phyloP scores from a whole-genome alignment of 129 eudicot genomes.

The Cynara cardunculus region DNA sequence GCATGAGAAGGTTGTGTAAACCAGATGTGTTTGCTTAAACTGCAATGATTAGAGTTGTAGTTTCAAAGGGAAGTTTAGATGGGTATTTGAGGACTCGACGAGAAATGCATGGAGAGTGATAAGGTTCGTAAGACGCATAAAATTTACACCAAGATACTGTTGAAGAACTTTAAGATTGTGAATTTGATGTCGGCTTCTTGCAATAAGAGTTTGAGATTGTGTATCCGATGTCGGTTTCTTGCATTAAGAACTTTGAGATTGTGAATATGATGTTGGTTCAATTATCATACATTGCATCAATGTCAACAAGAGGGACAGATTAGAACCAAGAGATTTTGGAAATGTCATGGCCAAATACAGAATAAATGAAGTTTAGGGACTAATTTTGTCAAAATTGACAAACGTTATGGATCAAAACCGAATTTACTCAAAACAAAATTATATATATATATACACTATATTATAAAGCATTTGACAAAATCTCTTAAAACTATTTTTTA shows the following conservation, averaged over 20 bases:
- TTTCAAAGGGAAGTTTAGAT: constrained; percentile 61
- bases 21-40: constrained; percentile 91
- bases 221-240: not conserved
- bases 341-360: not conserved
- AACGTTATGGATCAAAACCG: not conserved
- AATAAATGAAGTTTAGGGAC: not conserved
- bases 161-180: constrained; percentile 64
- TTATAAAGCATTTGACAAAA: no score
- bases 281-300: not conserved
- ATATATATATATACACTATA: not conserved
- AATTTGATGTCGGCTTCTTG: constrained; percentile 58
- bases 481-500: no score
- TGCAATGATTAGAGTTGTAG: constrained; percentile 67
- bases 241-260: constrained; percentile 70
- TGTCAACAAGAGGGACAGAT: not conserved
- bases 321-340: not conserved
- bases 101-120: constrained; percentile 71
- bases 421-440: not conserved
- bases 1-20: constrained; percentile 67
- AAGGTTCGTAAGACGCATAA: constrained; percentile 60
- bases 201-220: not conserved
- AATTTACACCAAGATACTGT: constrained; percentile 59
- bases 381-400: not conserved
- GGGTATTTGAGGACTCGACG: constrained; percentile 72
- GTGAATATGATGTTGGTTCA: constrained; percentile 55